Base-by-base conservation (phyloP, 2,329 filamentous ascomycete genomes). In the Teratosphaeria nubilosa region DNA sequence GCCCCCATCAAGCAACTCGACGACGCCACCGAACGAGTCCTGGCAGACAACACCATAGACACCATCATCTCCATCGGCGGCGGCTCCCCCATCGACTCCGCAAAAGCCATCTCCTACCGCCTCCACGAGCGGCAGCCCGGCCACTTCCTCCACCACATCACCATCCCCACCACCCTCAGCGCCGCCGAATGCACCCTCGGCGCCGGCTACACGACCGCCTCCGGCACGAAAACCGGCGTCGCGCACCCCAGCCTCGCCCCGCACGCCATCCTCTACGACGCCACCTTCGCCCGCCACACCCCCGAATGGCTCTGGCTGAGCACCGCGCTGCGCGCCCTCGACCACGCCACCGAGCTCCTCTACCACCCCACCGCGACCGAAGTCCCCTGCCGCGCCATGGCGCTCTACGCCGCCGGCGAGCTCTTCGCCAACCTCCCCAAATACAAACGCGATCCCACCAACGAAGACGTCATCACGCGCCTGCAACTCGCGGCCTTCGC, bases 61-160 rank as follows among this genome's bases (percentile, higher is more conserved):
- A 82, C 80, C 0, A 75, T 83, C 51, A 79, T 84, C 59, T 75
- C 72, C 51, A 75, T 83, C 20, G 81, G 80, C 5, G 81, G 81
- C 16, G 81, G 81, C 31, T 76, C 72, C 16, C 80, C 80, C 1
- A 83, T 83, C 59, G 80, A 83, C 61, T 73, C 70, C 20, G 76
- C 76, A 20, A 79, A 80, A 66, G 74, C 75, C 5, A 76, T 80
- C 53, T 73, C 70, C 5, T 76, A 76, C 64, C 74, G 75, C 16
- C 64, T 73, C 16, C 72, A 77, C 59, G 73, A 78, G 58, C 72
- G 70, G 56, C 64, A 64, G 30, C 55, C 59, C 11, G 67, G 69
- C 9, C 74, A 72, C 58, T 78, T 72, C 68, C 68, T 80, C 9
- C 70, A 72, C 34, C 76, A 77, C 63, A 74, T 80, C 61, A 68